phyloP scores from a whole-genome alignment of 2,329 filamentous ascomycete genomes.

The Hortaea werneckii region DNA sequence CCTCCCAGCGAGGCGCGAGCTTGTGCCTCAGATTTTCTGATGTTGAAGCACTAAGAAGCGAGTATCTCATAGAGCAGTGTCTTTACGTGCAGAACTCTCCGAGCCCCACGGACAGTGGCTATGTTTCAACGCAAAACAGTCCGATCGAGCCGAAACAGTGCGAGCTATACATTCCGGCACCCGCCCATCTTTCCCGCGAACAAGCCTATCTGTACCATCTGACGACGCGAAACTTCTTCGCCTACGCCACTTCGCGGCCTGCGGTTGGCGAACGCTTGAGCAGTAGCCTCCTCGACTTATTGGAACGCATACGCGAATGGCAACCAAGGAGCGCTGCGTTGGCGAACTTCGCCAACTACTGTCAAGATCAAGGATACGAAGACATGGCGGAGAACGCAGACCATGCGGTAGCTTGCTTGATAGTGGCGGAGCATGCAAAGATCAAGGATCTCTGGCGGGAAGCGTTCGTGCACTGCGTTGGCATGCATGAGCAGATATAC shows the following conservation, averaged over 20 bases:
- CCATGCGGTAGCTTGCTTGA: conserved; percentile 58
- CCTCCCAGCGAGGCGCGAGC: conserved; percentile 55
- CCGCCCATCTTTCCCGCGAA: conserved; percentile 41
- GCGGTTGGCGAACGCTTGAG: conserved; percentile 60
- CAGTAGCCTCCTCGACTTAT: conserved; percentile 51
- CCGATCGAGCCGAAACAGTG: conserved; percentile 14
- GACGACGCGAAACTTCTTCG: conserved; percentile 65
- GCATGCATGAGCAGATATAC: conserved; percentile 57
- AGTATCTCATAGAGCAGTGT: conserved; percentile 46
- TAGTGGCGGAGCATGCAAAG: conserved; percentile 56
- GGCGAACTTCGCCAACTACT: conserved; percentile 47
- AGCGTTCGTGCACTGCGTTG: conserved; percentile 67
- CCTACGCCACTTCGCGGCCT: conserved; percentile 55
- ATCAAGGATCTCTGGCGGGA: conserved; percentile 58
- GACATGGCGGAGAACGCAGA: conserved; percentile 55
- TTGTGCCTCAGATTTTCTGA: conserved; percentile 54
- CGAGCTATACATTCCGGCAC: conserved; percentile 62
- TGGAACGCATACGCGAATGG: conserved; percentile 48
- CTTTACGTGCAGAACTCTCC: conserved; percentile 13
- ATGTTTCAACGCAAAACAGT: conserved; percentile 11
- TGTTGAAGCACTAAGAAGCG: conserved; percentile 49
- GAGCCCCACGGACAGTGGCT: conserved; percentile 19
- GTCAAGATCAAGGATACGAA: conserved; percentile 60
- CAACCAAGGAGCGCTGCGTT: conserved; percentile 25
- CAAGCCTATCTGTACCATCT: conserved; percentile 54